Evolutionary conservation across 305 asterid species (phyloP).

Genomic region (Rubia tinctorum): DNA sequence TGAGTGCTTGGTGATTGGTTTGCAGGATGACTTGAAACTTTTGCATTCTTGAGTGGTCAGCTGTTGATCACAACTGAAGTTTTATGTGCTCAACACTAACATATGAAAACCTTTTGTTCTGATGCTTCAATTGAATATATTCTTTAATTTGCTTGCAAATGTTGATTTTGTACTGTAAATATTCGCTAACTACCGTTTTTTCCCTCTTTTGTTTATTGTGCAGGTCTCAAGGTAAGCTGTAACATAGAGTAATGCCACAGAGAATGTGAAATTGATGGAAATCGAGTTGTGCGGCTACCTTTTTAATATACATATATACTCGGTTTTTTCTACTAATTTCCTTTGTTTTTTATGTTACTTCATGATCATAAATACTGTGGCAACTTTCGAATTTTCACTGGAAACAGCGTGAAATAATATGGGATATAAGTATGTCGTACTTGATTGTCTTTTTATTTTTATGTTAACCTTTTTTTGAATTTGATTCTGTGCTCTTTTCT

Average conservation of each 20-base stretch:
- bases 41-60: too few species aligned
- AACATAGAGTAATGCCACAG: conserved; percentile 30
- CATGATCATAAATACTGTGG: background rate
- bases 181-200: conserved; percentile 5
- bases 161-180: background rate
- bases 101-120: background rate
- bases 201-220: conserved; percentile 30
- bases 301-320: background rate
- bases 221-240: conserved; percentile 85
- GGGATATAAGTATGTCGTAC: background rate
- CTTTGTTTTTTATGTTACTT: background rate
- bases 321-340: background rate
- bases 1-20: too few species aligned
- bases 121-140: background rate
- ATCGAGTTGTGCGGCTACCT: conserved; percentile 24
- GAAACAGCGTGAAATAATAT: background rate
- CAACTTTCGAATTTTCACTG: background rate
- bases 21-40: too few species aligned
- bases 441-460: background rate
- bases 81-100: background rate
- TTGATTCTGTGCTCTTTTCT: background rate
- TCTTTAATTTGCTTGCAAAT: background rate
- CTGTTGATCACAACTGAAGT: background rate
- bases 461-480: background rate
- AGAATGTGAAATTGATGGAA: conserved; percentile 28